Evolutionary conservation across 2,329 filamentous ascomycete genomes (phyloP).

Genomic region (Chrysoporthe puriensis): DNA sequence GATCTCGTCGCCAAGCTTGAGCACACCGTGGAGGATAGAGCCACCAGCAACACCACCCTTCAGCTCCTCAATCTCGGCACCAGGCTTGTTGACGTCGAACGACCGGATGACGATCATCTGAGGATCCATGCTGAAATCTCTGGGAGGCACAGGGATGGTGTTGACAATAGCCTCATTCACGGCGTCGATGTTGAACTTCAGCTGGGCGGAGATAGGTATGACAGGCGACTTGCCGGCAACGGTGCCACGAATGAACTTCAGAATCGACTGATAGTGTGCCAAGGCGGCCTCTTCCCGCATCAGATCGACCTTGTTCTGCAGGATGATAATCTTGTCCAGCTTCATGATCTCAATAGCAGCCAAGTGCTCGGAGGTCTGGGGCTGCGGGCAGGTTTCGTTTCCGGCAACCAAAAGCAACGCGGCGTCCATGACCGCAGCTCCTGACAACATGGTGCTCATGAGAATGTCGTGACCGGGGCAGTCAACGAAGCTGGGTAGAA

Average conservation of each 20-base stretch:
- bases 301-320: slow-evolving; percentile 99
- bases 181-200: slow-evolving; percentile 99
- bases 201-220: slow-evolving; percentile 94
- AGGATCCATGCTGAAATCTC: slow-evolving; percentile 89
- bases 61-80: slow-evolving; percentile 96
- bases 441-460: slow-evolving; percentile 99
- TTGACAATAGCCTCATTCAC: slow-evolving; percentile 96
- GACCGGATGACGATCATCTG: slow-evolving; percentile 99
- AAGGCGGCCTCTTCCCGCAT: slow-evolving; percentile 95
- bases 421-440: slow-evolving; percentile 98
- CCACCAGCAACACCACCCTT: slow-evolving; percentile 99
- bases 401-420: slow-evolving; percentile 94
- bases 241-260: slow-evolving; percentile 97
- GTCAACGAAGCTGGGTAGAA: slow-evolving; percentile 78
- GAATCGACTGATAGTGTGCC: slow-evolving; percentile 93
- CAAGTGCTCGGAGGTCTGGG: slow-evolving; percentile 97
- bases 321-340: slow-evolving; percentile 98
- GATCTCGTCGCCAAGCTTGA: slow-evolving; percentile 97
- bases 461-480: slow-evolving; percentile 99
- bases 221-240: slow-evolving; percentile 94
- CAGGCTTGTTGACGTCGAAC: slow-evolving; percentile 99
- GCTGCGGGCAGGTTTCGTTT: slow-evolving; percentile 97
- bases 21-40: slow-evolving; percentile 91
- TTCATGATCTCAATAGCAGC: slow-evolving; percentile 99
- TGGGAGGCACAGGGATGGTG: slow-evolving; percentile 87